Percentiles rank a stretch among this genome's conserved stretches.
These are phyloP conservation scores for Iris pallida DNA, from an alignment of 116 monocot genomes.

Conservation along the genomic window DNA sequence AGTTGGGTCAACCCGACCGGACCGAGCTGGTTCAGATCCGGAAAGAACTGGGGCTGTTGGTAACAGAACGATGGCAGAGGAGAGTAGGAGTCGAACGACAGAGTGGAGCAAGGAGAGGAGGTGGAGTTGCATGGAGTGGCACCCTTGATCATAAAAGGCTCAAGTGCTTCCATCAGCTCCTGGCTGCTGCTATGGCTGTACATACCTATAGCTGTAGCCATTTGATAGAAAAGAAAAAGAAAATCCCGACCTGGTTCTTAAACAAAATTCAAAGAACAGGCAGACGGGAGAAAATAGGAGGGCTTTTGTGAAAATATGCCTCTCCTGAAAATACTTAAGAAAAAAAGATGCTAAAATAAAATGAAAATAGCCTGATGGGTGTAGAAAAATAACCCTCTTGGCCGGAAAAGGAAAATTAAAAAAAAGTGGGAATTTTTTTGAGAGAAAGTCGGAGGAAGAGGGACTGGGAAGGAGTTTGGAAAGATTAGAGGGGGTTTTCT, in stretches of 20 bases:
- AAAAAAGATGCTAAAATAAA: not conserved
- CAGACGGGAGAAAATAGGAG: not conserved
- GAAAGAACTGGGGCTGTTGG: constrained; percentile 4
- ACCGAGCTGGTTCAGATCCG: not conserved
- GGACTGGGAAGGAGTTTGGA: no score
- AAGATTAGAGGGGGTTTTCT: no score
- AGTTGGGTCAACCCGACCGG: constrained; percentile 39
- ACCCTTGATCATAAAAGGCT: constrained; percentile 78
- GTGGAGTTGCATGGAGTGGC: constrained; percentile 35
- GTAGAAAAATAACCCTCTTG: not conserved
- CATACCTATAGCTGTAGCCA: constrained; percentile 77
- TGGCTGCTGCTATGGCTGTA: constrained; percentile 26
- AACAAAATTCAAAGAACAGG: constrained; percentile 24
- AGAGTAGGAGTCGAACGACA: constrained; percentile 8
- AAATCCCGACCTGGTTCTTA: constrained; percentile 24
- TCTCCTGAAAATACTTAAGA: constrained; percentile 2
- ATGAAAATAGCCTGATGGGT: not conserved
- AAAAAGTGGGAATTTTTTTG: not conserved
- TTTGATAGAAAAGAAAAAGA: constrained; percentile 2
- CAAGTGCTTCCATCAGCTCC: constrained; percentile 80
- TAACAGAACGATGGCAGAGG: not conserved
- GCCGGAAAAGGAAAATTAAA: not conserved
- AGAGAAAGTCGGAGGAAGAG: no score
- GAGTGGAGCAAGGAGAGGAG: constrained; percentile 8
- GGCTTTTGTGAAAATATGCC: not conserved